Percentiles rank a stretch among this genome's conserved stretches.
Evolutionary conservation across 1,139 yeast species (phyloP).

Genomic region (Hyphopichia khmerensis): DNA sequence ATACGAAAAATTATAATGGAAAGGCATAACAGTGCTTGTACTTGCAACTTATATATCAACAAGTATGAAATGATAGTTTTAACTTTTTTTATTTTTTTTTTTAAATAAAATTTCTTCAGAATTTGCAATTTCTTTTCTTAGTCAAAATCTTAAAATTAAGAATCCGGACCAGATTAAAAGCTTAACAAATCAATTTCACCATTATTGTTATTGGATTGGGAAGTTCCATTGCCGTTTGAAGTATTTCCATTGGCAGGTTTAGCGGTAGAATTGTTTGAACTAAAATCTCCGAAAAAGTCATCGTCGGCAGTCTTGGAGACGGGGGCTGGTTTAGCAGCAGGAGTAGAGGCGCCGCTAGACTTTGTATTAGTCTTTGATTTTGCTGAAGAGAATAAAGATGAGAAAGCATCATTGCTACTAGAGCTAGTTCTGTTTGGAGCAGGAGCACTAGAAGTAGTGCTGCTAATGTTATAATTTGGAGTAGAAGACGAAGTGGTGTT

Average conservation of each 20-base stretch:
- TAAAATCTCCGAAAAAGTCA: constrained; percentile 23
- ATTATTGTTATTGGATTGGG: constrained; percentile 10
- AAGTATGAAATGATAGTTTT: neutral
- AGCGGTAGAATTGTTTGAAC: constrained; percentile 12
- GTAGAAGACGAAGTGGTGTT: constrained; percentile 11
- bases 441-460: constrained; percentile 27
- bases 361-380: constrained; percentile 6
- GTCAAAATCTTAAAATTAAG: too few species aligned
- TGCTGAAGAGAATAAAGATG: constrained; percentile 75
- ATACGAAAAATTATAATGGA: neutral
- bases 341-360: constrained; percentile 6
- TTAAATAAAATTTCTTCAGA: too few species aligned
- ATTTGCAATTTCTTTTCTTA: too few species aligned
- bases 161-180: constrained; percentile 16
- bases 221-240: constrained; percentile 2
- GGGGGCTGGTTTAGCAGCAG: constrained; percentile 7
- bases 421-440: constrained; percentile 26
- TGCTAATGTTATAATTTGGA: constrained; percentile 10
- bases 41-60: too few species aligned
- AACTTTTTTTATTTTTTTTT: neutral
- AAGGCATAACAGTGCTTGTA: neutral
- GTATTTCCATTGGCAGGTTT: constrained; percentile 9
- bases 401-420: constrained; percentile 70
- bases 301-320: constrained; percentile 11
- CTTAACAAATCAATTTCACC: constrained; percentile 36